These are phyloP conservation scores for Jimgerdemannia flammicorona DNA, from an alignment of 192 early-diverging fungal genomes.

Conservation along the genomic window DNA sequence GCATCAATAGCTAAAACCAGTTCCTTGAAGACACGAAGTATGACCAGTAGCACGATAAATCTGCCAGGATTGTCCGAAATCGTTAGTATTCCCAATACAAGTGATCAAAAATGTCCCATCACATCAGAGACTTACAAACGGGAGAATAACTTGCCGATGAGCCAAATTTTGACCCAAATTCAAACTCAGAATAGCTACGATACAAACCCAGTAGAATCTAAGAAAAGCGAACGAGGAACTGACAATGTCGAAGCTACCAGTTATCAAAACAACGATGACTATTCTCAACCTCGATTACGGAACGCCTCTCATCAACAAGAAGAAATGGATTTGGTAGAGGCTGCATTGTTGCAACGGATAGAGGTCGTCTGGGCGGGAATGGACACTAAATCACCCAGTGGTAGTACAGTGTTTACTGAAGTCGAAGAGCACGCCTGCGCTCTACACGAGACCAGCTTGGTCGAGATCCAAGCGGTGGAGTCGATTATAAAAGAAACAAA, in stretches of 20 bases:
- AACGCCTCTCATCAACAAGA: not conserved
- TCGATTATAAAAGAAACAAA: not conserved
- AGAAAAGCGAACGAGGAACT: not conserved
- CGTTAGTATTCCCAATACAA: too few relatives aligned
- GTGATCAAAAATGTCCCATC: too few relatives aligned
- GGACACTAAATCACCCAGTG: constrained; percentile 8
- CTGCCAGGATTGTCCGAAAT: too few relatives aligned
- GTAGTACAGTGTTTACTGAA: constrained; percentile 14
- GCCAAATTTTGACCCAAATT: too few relatives aligned
- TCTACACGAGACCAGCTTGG: constrained; percentile 11
- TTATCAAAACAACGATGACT: not conserved
- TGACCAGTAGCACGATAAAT: too few relatives aligned
- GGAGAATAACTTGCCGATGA: too few relatives aligned
- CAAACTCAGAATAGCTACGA: too few relatives aligned
- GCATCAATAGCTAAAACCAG: too few relatives aligned
- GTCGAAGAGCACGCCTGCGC: constrained; percentile 24
- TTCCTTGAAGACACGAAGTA: too few relatives aligned
- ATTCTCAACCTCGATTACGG: not conserved
- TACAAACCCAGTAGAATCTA: too few relatives aligned
- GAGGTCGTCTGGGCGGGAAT: constrained; percentile 8
- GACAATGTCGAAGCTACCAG: not conserved
- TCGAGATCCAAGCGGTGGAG: constrained; percentile 8
- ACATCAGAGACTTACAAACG: too few relatives aligned
- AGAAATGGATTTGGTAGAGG: constrained; percentile 26
- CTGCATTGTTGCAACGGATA: constrained; percentile 20